phyloP scores from a whole-genome alignment of 805 yeast species.

The Starmerella cellae region DNA sequence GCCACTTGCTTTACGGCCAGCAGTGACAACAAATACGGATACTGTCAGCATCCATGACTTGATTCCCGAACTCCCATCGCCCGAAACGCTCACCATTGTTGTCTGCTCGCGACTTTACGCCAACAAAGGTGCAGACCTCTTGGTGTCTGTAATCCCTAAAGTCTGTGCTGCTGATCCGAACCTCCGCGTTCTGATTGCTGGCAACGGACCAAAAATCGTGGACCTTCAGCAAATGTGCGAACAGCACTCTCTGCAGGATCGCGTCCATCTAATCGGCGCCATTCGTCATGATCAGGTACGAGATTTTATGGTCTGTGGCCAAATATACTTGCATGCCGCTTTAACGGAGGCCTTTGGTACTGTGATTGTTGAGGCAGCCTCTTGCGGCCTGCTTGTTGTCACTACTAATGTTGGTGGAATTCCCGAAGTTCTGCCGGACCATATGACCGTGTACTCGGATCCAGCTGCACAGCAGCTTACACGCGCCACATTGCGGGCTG shows the following conservation, averaged over 20 bases:
- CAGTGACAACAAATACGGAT: not conserved
- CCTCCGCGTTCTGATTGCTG: conserved; percentile 78
- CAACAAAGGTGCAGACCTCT: conserved; percentile 89
- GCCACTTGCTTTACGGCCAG: conserved; percentile 18
- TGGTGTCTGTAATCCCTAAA: conserved; percentile 72
- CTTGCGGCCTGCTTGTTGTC: conserved; percentile 85
- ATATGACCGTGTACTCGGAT: conserved; percentile 84
- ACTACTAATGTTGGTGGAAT: conserved; percentile 96
- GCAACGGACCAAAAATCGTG: conserved; percentile 90
- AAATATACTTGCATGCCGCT: conserved; percentile 85
- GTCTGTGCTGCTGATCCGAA: conserved; percentile 51
- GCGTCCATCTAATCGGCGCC: conserved; percentile 75
- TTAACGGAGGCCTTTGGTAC: conserved; percentile 97
- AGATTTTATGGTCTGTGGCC: conserved; percentile 85
- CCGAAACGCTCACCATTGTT: conserved; percentile 53
- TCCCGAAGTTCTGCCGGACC: conserved; percentile 85
- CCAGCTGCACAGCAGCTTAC: conserved; percentile 79
- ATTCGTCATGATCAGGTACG: conserved; percentile 87
- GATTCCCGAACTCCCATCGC: conserved; percentile 19
- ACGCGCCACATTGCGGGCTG: conserved; percentile 58
- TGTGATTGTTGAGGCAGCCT: conserved; percentile 91
- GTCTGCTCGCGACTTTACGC: conserved; percentile 84
- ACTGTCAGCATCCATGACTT: not conserved
- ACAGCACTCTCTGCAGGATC: conserved; percentile 65
- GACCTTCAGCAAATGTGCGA: conserved; percentile 95